phyloP scores from a whole-genome alignment of 2,329 filamentous ascomycete genomes.

The Fusarium udum region DNA sequence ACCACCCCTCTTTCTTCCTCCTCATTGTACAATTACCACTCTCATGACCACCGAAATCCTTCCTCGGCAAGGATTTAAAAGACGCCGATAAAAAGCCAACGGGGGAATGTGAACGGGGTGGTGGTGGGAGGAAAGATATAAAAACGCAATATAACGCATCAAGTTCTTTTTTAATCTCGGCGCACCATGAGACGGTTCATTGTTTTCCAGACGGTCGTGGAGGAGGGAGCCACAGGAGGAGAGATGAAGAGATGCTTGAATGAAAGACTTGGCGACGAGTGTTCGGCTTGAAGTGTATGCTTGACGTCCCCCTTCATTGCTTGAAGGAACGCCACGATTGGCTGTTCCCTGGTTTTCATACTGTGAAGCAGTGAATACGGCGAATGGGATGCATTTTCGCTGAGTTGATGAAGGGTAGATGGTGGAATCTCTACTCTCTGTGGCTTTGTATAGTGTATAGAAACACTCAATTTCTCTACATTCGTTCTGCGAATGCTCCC shows the following conservation, averaged over 20 bases:
- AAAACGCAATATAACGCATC: conserved; percentile 21
- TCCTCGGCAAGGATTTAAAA: conserved; percentile 27
- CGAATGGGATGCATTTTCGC: neutral
- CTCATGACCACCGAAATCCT: conserved; percentile 31
- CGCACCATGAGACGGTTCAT: conserved; percentile 33
- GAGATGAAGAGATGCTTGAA: conserved; percentile 18
- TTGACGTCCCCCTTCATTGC: neutral
- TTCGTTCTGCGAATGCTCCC: neutral
- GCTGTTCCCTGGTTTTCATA: neutral
- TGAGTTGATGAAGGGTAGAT: conserved; percentile 15
- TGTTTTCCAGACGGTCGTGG: conserved; percentile 26
- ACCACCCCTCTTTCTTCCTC: conserved; percentile 13
- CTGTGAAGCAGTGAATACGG: neutral
- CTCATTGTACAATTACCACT: conserved; percentile 43
- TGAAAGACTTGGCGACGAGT: conserved; percentile 20
- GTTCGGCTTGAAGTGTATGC: conserved; percentile 9
- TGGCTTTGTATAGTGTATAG: conserved; percentile 52
- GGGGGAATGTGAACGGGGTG: neutral
- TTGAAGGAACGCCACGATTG: conserved; percentile 7
- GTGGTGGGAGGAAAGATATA: conserved; percentile 15
- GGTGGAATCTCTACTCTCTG: conserved; percentile 32
- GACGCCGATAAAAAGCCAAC: conserved; percentile 23
- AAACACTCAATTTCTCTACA: conserved; percentile 39
- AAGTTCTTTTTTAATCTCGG: conserved; percentile 33
- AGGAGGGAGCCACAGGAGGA: conserved; percentile 6